Base-by-base conservation (phyloP, 345 rosid species). In the Turritis glabra region DNA sequence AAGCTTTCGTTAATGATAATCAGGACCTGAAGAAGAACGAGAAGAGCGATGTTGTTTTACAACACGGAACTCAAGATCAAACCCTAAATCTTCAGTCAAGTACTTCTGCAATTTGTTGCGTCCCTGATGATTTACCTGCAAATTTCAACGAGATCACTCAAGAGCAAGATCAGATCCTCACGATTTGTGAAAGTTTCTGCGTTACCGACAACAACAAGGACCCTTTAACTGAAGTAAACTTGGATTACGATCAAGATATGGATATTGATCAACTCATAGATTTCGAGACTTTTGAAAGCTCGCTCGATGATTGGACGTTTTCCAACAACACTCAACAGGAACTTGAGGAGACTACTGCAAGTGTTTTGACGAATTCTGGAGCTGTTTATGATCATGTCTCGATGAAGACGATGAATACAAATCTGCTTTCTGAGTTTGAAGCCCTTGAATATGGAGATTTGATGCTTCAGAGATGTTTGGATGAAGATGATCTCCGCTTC, bases 251-350 rank as follows among this genome's bases (percentile, higher is more conserved):
- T 63, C 25, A 27, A 43, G 23, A 5, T 35, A 26, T n/a, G n/a
- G 67, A 26, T n/a, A 29, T 62, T 43, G 52, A 41, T 14, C 67
- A 62, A n/a, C 23, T 62, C 21, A 40, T 60, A 5, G 51, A 44
- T 62, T 62, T 62, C n/a, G 40, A 27, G 0, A 26, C 25, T 43
- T 63, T 44, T 27, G 68, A 64, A 44, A 21, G 13, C 3, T 15
- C 1, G 1, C 11, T 56, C 0, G 38, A 55, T 29, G 14, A 55
- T n/a, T 55, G 38, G 21, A n/a, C n/a, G n/a, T 1, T 26, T 22
- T 1, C 19, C 1, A 5, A 50, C n/a, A 21, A 13, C 17, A 26
- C 30, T 13, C 10, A 25, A 25, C 57, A 52, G 15, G 9, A 52
- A 19, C 25, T 19, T 48, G 32, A n/a, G n/a, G 17, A 50, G 47